Evolutionary conservation across 306 rosid genomes (phyloP), one percentile per base, ranked within the genome.

Genomic region (Dryas alaskensis): DNA sequence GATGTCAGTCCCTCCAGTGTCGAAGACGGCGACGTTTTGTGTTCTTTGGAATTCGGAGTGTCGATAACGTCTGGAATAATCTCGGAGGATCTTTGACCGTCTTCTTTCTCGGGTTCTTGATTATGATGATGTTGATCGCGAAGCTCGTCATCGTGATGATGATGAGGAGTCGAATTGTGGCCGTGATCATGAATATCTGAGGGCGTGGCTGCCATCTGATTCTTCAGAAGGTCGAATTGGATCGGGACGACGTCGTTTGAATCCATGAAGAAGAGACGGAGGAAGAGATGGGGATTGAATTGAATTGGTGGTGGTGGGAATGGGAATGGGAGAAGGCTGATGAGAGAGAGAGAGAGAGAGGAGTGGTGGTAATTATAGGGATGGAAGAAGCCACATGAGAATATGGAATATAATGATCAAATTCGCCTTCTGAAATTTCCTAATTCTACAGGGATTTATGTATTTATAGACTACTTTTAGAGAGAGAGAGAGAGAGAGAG

Each of bases 1-100:
- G 37, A 31, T 31, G 3, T 31, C 37, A 31, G 37, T 11, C 68
- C 77, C 68, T 47, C 64, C 31, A 52, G 10, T 12, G 76, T 60
- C 13, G 73, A 59, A 3, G 60, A 59, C 60, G 74, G 17, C 62
- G 74, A 13, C 39, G 65, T 51, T 22, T 46, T 25, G 37, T 42
- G 5, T 60, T 58, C 46, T 48, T 72, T 5, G 40, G 48, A 51
- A 8, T 22, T 4, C 0, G n/a, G 3, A 6, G 11, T 70, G 47
- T 7, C 3, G 37, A 31, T 31, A 31, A 31, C 37, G 37, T 31
- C 37, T 31, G 37, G 37, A 2, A 0, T 31, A 31, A 0, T 31
- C 37, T 31, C 37, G 37, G 37, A 31, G 37, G 37, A 31, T 31
- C 37, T 31, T 31, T 31, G 37, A 31, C 37, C 2, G 0, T 31